A percentile compares a stretch with the other conserved stretches of the same genome.
Conservation (phyloP, 148 eudicot genomes). For the Beta vulgaris region DNA sequence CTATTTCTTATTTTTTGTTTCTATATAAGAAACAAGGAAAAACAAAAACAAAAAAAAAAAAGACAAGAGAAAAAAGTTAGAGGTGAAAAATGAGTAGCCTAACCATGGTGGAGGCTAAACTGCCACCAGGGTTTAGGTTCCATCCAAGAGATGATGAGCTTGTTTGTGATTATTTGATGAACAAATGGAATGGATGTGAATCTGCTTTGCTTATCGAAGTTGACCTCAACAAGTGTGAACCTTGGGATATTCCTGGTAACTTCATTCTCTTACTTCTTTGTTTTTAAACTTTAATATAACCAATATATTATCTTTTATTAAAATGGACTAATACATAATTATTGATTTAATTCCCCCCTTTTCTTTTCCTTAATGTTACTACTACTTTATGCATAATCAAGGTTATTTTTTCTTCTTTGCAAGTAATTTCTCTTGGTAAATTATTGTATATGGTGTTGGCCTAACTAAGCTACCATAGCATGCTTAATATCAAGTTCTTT, state of each 20-base stretch:
- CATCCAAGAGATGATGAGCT: conserved; percentile 90
- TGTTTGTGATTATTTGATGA: conserved; percentile 80
- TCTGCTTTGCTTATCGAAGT: conserved; percentile 61
- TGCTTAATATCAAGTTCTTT: too few relatives aligned
- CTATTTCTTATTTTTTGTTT: conserved; percentile 5
- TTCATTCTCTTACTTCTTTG: neutral
- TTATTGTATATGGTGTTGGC: too few relatives aligned
- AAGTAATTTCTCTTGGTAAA: too few relatives aligned
- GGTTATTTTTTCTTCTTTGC: too few relatives aligned
- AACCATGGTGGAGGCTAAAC: conserved; percentile 72
- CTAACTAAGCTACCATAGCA: too few relatives aligned
- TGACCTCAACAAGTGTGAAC: conserved; percentile 90
- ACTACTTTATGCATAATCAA: too few relatives aligned
- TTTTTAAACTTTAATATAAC: too few relatives aligned
- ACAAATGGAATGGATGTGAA: conserved; percentile 39
- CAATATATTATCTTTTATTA: neutral
- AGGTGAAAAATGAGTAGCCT: conserved; percentile 56
- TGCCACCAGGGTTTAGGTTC: conserved; percentile 92
- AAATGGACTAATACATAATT: too few relatives aligned
- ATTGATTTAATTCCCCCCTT: too few relatives aligned
- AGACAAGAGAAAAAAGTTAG: neutral
- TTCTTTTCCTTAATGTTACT: too few relatives aligned
- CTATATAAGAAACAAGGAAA: neutral
- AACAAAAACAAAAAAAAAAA: neutral
- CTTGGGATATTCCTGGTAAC: conserved; percentile 92